phyloP scores from a whole-genome alignment of 2,329 filamentous ascomycete genomes.

The Davidsoniella neocaledoniae region DNA sequence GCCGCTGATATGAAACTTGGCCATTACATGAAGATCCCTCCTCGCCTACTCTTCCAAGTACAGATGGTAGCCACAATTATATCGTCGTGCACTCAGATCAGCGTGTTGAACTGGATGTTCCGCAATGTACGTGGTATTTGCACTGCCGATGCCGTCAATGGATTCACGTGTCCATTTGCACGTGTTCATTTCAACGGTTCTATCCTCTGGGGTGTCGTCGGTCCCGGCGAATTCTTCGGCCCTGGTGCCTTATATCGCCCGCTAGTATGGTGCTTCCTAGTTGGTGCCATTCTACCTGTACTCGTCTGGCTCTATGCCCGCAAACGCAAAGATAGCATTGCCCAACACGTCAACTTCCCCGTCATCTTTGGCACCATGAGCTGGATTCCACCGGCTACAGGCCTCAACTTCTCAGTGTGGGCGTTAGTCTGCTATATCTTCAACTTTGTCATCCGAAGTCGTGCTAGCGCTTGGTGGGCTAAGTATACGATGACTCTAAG shows the following conservation, averaged over 20 bases:
- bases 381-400: constrained; percentile 77
- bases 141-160: constrained; percentile 63
- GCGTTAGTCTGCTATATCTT: constrained; percentile 71
- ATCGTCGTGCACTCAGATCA: constrained; percentile 66
- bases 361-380: constrained; percentile 68
- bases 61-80: constrained; percentile 62
- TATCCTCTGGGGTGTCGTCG: constrained; percentile 80
- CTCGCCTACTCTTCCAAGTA: constrained; percentile 60
- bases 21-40: constrained; percentile 78
- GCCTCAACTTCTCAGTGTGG: constrained; percentile 80
- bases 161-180: constrained; percentile 75
- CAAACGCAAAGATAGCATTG: constrained; percentile 40
- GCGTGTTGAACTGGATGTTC: constrained; percentile 84
- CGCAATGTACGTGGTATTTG: constrained; percentile 59
- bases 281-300: constrained; percentile 60
- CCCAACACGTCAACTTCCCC: constrained; percentile 65
- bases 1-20: constrained; percentile 74
- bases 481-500: constrained; percentile 86
- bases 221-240: constrained; percentile 69
- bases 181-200: constrained; percentile 81
- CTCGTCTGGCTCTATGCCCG: constrained; percentile 56
- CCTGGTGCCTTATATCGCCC: constrained; percentile 55
- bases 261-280: constrained; percentile 65
- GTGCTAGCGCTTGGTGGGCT: constrained; percentile 64
- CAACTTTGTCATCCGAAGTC: constrained; percentile 56